A percentile compares a stretch with the other conserved stretches of the same genome.
phyloP scores from a whole-genome alignment of 768 basidiomycete species.

The Boletus eberwhitei region DNA sequence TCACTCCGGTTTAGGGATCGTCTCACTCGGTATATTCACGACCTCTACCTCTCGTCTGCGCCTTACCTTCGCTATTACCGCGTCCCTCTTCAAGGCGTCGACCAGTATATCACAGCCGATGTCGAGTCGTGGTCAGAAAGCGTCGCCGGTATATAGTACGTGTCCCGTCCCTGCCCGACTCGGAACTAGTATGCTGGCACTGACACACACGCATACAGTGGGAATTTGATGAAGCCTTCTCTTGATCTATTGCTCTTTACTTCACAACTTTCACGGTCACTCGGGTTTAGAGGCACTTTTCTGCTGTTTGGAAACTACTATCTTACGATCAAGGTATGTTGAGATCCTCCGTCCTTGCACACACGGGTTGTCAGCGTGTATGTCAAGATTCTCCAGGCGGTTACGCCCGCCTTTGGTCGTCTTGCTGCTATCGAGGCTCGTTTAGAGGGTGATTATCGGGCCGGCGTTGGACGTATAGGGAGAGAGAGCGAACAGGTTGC shows the following conservation, averaged over 20 bases:
- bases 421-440: constrained; percentile 85
- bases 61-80: constrained; percentile 72
- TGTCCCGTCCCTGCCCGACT: constrained; percentile 11
- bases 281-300: constrained; percentile 80
- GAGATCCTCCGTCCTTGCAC: neutral
- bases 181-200: neutral
- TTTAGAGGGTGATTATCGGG: constrained; percentile 87
- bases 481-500: constrained; percentile 93
- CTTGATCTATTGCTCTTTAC: constrained; percentile 92
- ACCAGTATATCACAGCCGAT: constrained; percentile 93
- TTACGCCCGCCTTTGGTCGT: constrained; percentile 90
- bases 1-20: constrained; percentile 80
- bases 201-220: constrained; percentile 42
- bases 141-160: constrained; percentile 84
- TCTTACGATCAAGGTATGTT: constrained; percentile 56
- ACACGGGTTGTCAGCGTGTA: neutral
- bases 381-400: constrained; percentile 63
- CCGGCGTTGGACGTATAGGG: constrained; percentile 81
- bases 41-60: constrained; percentile 79
- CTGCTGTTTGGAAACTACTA: constrained; percentile 84
- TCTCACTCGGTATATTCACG: constrained; percentile 86
- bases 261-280: constrained; percentile 80
- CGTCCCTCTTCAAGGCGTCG: constrained; percentile 66
- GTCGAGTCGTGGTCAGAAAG: constrained; percentile 86
- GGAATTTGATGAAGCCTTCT: constrained; percentile 89